Percentiles rank a stretch among this genome's conserved stretches.
Conservation (phyloP, 257 asterid species). For the Nicotiana attenuata region DNA sequence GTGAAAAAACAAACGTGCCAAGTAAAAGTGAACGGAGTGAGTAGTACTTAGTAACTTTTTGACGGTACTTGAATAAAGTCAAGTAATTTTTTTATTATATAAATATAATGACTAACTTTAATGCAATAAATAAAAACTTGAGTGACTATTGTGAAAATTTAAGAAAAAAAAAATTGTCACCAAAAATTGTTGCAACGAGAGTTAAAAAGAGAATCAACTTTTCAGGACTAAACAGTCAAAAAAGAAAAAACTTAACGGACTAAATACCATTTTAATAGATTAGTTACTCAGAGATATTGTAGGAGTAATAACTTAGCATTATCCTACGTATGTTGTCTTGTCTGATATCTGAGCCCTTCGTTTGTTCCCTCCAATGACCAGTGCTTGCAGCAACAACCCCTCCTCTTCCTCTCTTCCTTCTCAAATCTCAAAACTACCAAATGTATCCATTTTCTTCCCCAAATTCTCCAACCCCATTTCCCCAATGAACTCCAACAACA, state of each 20-base stretch:
- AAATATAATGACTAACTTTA: too few relatives aligned
- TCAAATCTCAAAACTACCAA: background rate
- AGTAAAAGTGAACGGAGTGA: too few relatives aligned
- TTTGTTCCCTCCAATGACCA: conserved; percentile 14
- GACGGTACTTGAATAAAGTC: too few relatives aligned
- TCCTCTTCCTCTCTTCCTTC: conserved; percentile 5
- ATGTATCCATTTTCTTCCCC: conserved; percentile 1
- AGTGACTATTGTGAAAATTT: too few relatives aligned
- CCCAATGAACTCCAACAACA: background rate
- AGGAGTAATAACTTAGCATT: background rate
- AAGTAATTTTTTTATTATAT: too few relatives aligned
- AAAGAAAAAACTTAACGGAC: background rate
- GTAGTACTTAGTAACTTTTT: too few relatives aligned
- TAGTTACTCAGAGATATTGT: background rate
- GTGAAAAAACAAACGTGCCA: too few relatives aligned
- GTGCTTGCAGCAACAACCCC: background rate
- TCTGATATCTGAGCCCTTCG: background rate
- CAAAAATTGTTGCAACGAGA: too few relatives aligned
- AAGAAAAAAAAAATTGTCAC: too few relatives aligned
- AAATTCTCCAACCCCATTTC: background rate
- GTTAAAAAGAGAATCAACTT: background rate
- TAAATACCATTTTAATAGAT: background rate
- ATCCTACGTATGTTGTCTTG: background rate
- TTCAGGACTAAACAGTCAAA: background rate
- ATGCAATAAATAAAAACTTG: too few relatives aligned